Percentiles rank a stretch among this genome's conserved stretches.
Conservation (phyloP, 164 flowering plant species). For the Akebia trifoliata region DNA sequence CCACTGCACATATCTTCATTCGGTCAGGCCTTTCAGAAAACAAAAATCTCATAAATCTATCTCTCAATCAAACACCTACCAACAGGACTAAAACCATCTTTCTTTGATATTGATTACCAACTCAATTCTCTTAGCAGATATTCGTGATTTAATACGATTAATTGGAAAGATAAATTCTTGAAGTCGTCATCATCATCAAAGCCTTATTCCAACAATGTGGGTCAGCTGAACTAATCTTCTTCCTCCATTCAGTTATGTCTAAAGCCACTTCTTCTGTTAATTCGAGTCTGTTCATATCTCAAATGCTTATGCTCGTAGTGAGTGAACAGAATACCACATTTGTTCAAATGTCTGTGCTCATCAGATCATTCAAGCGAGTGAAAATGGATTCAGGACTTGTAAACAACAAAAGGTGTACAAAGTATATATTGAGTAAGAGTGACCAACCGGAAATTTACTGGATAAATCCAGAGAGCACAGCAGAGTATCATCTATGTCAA, state of each 20-base stretch:
- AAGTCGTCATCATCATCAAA: too few species aligned
- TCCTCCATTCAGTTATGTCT: too few species aligned
- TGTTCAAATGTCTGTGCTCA: background rate
- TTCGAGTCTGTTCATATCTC: too few species aligned
- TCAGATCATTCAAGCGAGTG: background rate
- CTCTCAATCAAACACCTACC: background rate
- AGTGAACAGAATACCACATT: too few species aligned
- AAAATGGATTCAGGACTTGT: background rate
- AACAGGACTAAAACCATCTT: constrained; percentile 2
- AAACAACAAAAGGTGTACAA: background rate
- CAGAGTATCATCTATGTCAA: constrained; percentile 66
- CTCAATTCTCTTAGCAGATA: too few species aligned
- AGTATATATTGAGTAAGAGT: background rate
- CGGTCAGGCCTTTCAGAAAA: background rate
- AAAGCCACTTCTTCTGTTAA: too few species aligned
- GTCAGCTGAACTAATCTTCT: too few species aligned
- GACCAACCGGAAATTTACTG: constrained; percentile 75
- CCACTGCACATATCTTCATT: too few species aligned
- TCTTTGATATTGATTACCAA: background rate
- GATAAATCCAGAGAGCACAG: constrained; percentile 72
- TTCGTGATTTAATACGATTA: too few species aligned
- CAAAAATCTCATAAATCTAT: background rate
- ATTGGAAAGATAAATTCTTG: too few species aligned
- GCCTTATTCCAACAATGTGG: too few species aligned
- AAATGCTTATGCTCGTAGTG: too few species aligned